Evolutionary conservation across 345 rosid genomes (phyloP).

Genomic region (Raphanus raphanistrum): DNA sequence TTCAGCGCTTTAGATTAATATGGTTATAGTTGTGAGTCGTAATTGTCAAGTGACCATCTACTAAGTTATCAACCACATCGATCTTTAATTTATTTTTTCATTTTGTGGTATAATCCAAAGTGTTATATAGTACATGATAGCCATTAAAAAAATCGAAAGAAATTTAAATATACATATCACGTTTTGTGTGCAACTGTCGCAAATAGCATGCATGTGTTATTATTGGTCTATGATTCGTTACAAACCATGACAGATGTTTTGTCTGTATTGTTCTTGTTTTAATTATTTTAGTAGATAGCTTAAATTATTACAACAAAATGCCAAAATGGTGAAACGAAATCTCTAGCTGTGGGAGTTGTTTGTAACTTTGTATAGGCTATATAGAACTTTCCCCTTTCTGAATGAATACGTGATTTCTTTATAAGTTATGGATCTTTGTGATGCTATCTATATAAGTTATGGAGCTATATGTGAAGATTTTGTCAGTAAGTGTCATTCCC

Average conservation of each 20-base stretch:
- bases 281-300: not conserved
- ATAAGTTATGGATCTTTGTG: not conserved
- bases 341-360: not conserved
- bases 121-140: not conserved
- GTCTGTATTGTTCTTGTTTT: constrained; percentile 1
- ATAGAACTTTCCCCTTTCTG: not conserved
- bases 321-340: constrained; percentile 19
- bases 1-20: constrained; percentile 7
- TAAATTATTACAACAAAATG: not conserved
- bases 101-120: not conserved
- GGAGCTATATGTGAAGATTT: constrained; percentile 40
- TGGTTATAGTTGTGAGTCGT: constrained; percentile 23
- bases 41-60: not conserved
- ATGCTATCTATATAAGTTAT: not conserved
- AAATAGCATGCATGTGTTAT: constrained; percentile 18
- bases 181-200: not conserved
- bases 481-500: constrained; percentile 43
- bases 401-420: not conserved
- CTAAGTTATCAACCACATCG: not conserved
- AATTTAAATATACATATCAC: not conserved
- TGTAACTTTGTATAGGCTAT: not conserved
- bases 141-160: not conserved
- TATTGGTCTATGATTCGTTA: constrained; percentile 13
- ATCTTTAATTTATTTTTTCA: not conserved
- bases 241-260: constrained; percentile 8